Percentiles rank a stretch among this genome's conserved stretches.
These are phyloP conservation scores for Termitomyces heimii DNA, from an alignment of 768 basidiomycete species.

Conservation along the genomic window DNA sequence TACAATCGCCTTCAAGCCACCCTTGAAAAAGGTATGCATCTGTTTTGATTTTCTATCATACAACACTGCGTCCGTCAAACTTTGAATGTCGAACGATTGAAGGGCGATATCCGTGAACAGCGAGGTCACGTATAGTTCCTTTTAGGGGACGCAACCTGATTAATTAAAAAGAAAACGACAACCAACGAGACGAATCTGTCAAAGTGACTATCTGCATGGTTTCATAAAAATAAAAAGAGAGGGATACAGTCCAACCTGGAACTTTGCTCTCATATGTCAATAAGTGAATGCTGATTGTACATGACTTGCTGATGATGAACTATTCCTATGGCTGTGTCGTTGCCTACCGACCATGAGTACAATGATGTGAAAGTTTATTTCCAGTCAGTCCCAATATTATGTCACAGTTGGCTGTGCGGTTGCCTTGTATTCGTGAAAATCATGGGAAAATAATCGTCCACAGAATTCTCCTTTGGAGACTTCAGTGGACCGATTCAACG, in stretches of 20 bases:
- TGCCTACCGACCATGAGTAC: conserved; percentile 14
- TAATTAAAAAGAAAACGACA: conserved; percentile 7
- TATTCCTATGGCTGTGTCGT: conserved; percentile 13
- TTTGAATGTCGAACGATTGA: not conserved
- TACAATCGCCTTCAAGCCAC: not conserved
- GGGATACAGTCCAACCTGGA: not conserved
- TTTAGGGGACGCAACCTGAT: conserved; percentile 3
- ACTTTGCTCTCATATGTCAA: conserved; percentile 8
- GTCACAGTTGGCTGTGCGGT: conserved; percentile 8
- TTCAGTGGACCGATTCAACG: too few relatives aligned
- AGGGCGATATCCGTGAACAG: not conserved
- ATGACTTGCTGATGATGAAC: conserved; percentile 1
- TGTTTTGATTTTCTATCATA: not conserved
- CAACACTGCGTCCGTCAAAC: not conserved
- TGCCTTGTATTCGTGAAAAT: conserved; percentile 8
- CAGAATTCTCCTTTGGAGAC: not conserved
- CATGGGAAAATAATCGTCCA: not conserved
- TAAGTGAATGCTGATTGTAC: not conserved
- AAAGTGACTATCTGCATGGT: not conserved
- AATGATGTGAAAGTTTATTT: conserved; percentile 5
- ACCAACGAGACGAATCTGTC: conserved; percentile 5
- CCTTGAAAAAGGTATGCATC: not conserved
- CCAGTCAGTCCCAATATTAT: not conserved
- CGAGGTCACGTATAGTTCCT: not conserved
- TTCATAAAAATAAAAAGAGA: not conserved